These are phyloP conservation scores for Paramecium sexaurelia DNA, from an alignment of 73 alveolate genomes.

Conservation along the genomic window DNA sequence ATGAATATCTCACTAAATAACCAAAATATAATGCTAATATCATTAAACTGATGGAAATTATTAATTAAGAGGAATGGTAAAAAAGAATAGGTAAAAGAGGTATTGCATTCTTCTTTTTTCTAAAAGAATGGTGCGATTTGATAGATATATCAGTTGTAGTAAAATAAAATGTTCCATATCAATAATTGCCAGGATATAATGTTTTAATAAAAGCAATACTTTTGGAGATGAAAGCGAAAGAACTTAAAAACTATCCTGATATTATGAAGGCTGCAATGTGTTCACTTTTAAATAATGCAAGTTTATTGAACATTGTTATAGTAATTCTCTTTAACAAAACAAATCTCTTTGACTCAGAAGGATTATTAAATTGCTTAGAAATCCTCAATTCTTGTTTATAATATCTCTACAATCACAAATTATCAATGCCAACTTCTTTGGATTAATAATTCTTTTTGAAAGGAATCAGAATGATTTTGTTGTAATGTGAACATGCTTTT, in stretches of 20 bases:
- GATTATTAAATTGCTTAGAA: slow-evolving; percentile 72
- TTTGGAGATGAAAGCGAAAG: slow-evolving; percentile 82
- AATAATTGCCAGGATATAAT: slow-evolving; percentile 87
- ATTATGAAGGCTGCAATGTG: slow-evolving; percentile 78
- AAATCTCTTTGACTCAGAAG: slow-evolving; percentile 72
- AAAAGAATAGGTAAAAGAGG: slow-evolving; percentile 85
- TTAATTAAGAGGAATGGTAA: slow-evolving; percentile 74
- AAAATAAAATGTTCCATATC: slow-evolving; percentile 78
- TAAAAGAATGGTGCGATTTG: slow-evolving; percentile 81
- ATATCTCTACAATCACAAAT: slow-evolving; percentile 57
- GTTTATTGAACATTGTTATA: slow-evolving; percentile 73
- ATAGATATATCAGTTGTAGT: slow-evolving; percentile 71
- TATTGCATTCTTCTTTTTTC: slow-evolving; percentile 84
- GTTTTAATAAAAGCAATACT: slow-evolving; percentile 77
- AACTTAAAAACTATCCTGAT: slow-evolving; percentile 83
- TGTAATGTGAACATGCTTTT: slow-evolving; percentile 75
- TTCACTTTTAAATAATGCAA: slow-evolving; percentile 73
- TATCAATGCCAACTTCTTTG: slow-evolving; percentile 79
- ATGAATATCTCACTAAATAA: slow-evolving; percentile 55
- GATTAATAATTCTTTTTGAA: slow-evolving; percentile 74
- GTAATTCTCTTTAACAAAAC: slow-evolving; percentile 80
- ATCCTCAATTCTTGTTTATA: slow-evolving; percentile 75
- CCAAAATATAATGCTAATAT: slow-evolving; percentile 61
- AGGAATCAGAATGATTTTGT: slow-evolving; percentile 72
- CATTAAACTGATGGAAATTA: slow-evolving; percentile 55